A percentile compares a stretch with the other conserved stretches of the same genome.
Conservation (phyloP, 495 filamentous ascomycete species). For the Talaromyces wortmannii region DNA sequence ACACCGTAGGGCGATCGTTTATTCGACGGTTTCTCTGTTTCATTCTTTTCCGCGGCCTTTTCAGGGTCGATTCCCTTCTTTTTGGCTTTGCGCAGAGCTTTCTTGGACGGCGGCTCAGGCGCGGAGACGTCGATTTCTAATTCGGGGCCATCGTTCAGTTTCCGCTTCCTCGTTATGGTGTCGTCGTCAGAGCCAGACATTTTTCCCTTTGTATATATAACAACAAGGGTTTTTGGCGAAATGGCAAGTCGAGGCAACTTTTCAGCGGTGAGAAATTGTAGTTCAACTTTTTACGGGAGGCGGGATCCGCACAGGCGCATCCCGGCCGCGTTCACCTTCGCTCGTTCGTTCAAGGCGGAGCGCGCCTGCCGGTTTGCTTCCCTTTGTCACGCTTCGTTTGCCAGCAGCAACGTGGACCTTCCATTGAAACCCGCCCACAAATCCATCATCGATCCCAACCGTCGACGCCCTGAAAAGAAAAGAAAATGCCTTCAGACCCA, state of each 20-base stretch:
- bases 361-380: conserved; percentile 2
- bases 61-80: conserved; percentile 48
- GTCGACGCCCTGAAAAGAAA: too few species aligned
- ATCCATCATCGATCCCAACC: neutral
- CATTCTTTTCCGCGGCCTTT: conserved; percentile 15
- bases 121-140: conserved; percentile 83
- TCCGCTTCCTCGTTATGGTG: conserved; percentile 59
- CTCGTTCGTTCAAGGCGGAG: conserved; percentile 15
- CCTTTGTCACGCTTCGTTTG: neutral
- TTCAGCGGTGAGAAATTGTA: neutral
- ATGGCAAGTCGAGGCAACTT: neutral
- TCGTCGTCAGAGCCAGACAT: conserved; percentile 20
- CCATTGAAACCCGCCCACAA: neutral
- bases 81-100: conserved; percentile 72
- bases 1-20: conserved; percentile 75
- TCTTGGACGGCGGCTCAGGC: conserved; percentile 92
- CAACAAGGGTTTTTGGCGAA: neutral
- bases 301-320: neutral
- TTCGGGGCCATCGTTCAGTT: conserved; percentile 51
- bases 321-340: conserved; percentile 17
- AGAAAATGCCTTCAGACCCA: conserved; percentile 23
- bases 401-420: neutral
- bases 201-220: conserved; percentile 5
- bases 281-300: conserved; percentile 21
- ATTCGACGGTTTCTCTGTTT: conserved; percentile 28